phyloP scores from a whole-genome alignment of 257 asterid species.

The Apocynum venetum region DNA sequence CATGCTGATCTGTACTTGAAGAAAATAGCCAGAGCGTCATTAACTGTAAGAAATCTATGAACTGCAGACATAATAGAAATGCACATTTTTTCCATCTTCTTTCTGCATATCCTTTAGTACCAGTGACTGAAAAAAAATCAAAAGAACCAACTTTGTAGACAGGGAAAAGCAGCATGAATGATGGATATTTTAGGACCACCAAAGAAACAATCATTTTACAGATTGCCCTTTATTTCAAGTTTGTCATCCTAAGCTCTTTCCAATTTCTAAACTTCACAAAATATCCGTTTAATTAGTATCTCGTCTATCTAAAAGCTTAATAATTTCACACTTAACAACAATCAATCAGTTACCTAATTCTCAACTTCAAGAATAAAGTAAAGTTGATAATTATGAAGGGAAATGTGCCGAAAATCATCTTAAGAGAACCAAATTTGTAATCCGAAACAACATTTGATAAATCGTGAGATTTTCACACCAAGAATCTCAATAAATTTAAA shows the following conservation, averaged over 20 bases:
- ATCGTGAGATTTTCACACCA: not conserved
- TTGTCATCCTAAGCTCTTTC: not conserved
- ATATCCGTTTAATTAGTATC: not conserved
- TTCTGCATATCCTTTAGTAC: too few relatives aligned
- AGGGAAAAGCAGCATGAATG: not conserved
- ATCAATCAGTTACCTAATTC: not conserved
- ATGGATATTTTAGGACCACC: not conserved
- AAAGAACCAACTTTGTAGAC: not conserved
- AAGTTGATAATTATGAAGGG: not conserved
- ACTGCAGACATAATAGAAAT: not conserved
- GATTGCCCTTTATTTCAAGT: not conserved
- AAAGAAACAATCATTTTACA: not conserved
- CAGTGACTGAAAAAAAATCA: not conserved
- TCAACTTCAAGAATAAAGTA: not conserved
- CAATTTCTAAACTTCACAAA: not conserved
- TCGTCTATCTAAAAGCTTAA: not conserved
- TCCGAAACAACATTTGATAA: not conserved
- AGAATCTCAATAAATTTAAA: not conserved
- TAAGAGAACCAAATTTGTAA: not conserved
- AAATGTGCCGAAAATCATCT: not conserved
- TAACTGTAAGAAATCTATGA: not conserved
- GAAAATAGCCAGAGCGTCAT: constrained; percentile 10
- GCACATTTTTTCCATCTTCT: too few relatives aligned
- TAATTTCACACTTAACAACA: too few relatives aligned
- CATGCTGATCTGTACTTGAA: constrained; percentile 44